Base-by-base conservation (phyloP, 331 rosid species). In the Malus hybrid region DNA sequence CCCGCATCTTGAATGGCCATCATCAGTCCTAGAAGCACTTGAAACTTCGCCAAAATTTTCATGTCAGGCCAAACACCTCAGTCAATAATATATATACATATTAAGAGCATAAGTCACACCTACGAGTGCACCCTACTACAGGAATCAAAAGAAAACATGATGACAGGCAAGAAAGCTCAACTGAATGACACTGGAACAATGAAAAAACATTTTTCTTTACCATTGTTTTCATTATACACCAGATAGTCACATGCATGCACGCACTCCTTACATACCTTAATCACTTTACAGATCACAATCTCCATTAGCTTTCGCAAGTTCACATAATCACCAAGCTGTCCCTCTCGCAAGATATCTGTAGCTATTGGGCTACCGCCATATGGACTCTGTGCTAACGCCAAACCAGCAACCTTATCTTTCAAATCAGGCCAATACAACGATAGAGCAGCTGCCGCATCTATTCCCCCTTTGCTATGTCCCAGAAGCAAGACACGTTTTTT, bases 391-490 rank as follows among this genome's bases (percentile, higher is more conserved):
- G 97, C 91, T 66, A 95, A 83, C 15, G 74, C 97, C 84, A 95
- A 86, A 19, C 99, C 99, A 5, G 99, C 97, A 63, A 92, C 99
- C 79, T 95, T 95, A 83, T 90, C 97, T 83, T 91, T 92, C 85
- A 95, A 85, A 79, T 90, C 97, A 80, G 97, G 77, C 99, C 99
- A 95, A 84, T 95, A 92, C 81, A 95, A 70, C 3, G 99, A 92
- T 66, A 95, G 82, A 79, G 99, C 97, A 81, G 99, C 99, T 7
- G 99, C 99, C 31, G 97, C 90, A 82, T 95, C 99, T 79, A 95
- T 90, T 88, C 99, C 99, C 71, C 99, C 99, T 83, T 95, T 95
- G 89, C 99, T 95, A 83, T 95, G 99, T 70, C 97, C 99, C 80
- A 92, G 97, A 85, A 95, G 89, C 82, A 95, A 80, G 82, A 92